Conservation (phyloP, 2,329 filamentous ascomycete species). For the Tolypocladium cylindrosporum region DNA sequence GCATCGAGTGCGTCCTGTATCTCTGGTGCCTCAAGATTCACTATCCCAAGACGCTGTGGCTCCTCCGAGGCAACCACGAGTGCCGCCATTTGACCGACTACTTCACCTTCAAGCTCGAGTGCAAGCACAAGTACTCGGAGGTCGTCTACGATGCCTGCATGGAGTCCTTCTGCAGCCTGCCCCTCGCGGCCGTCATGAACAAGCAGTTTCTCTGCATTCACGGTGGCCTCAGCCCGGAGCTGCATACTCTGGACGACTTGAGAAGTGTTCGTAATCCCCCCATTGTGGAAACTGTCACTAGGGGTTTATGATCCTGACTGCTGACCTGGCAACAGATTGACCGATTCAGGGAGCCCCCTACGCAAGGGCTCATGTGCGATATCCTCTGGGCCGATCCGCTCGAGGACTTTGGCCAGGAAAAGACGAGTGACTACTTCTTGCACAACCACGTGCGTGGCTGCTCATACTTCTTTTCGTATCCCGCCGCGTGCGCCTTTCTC, state of each 20-base stretch:
- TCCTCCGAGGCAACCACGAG: slow-evolving; percentile 95
- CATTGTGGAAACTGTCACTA: neutral
- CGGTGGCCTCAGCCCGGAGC: slow-evolving; percentile 87
- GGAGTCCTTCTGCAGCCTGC: slow-evolving; percentile 92
- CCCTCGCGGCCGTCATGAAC: slow-evolving; percentile 96
- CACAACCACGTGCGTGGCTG: slow-evolving; percentile 98
- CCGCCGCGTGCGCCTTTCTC: slow-evolving; percentile 89
- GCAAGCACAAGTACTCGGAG: slow-evolving; percentile 99
- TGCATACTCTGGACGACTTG: slow-evolving; percentile 91
- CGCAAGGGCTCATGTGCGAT: slow-evolving; percentile 97
- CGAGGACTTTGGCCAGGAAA: slow-evolving; percentile 97
- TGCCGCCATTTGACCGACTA: slow-evolving; percentile 98
- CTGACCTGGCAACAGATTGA: slow-evolving; percentile 58
- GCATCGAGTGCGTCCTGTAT: slow-evolving; percentile 97
- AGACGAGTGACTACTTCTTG: slow-evolving; percentile 93
- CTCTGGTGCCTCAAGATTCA: slow-evolving; percentile 98
- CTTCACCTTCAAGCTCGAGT: slow-evolving; percentile 99
- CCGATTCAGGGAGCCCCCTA: slow-evolving; percentile 93
- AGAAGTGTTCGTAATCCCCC: slow-evolving; percentile 51
- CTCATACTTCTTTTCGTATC: slow-evolving; percentile 99
- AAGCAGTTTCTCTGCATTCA: slow-evolving; percentile 99
- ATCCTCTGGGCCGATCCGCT: slow-evolving; percentile 97
- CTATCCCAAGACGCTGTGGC: slow-evolving; percentile 95
- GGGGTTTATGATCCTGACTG: neutral
- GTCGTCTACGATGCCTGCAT: slow-evolving; percentile 94